These are phyloP conservation scores for Mrakia hoshinonis DNA, from an alignment of 768 basidiomycete species.

Conservation along the genomic window DNA sequence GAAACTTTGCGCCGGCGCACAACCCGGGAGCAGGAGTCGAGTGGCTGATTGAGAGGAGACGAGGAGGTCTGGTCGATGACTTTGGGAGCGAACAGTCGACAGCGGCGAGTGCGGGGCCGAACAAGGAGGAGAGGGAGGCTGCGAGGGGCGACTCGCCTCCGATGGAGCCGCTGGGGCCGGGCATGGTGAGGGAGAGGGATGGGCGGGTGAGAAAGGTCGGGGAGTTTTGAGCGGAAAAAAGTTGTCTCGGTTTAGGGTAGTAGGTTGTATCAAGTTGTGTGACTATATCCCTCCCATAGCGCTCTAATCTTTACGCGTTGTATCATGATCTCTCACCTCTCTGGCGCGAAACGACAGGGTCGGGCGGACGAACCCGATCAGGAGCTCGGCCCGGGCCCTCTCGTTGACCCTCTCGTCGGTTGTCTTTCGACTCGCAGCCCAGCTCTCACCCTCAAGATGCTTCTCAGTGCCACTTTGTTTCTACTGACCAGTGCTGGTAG, in stretches of 20 bases:
- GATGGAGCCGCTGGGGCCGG: neutral
- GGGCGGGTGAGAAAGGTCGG: conserved; percentile 5
- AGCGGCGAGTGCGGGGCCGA: neutral
- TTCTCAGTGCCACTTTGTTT: neutral
- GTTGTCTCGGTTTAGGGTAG: too few relatives aligned
- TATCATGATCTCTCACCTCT: too few relatives aligned
- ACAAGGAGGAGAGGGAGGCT: neutral
- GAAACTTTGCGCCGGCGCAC: neutral
- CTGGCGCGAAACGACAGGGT: too few relatives aligned
- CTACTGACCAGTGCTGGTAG: neutral
- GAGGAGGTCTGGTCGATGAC: neutral
- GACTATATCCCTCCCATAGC: too few relatives aligned
- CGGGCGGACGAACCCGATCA: too few relatives aligned
- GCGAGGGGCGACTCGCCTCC: neutral
- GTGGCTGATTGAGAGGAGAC: neutral
- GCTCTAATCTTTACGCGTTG: too few relatives aligned
- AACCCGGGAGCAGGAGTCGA: neutral
- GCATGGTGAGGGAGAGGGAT: neutral
- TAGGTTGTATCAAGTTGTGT: too few relatives aligned
- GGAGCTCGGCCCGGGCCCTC: too few relatives aligned
- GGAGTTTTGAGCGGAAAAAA: neutral
- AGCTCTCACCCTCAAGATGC: neutral
- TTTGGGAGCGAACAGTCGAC: neutral
- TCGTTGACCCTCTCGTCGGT: too few relatives aligned
- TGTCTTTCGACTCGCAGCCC: too few relatives aligned